Evolutionary conservation across 192 early-diverging fungal genomes (phyloP), one percentile per base, ranked within the genome.

Genomic region (Coemansia javaensis): DNA sequence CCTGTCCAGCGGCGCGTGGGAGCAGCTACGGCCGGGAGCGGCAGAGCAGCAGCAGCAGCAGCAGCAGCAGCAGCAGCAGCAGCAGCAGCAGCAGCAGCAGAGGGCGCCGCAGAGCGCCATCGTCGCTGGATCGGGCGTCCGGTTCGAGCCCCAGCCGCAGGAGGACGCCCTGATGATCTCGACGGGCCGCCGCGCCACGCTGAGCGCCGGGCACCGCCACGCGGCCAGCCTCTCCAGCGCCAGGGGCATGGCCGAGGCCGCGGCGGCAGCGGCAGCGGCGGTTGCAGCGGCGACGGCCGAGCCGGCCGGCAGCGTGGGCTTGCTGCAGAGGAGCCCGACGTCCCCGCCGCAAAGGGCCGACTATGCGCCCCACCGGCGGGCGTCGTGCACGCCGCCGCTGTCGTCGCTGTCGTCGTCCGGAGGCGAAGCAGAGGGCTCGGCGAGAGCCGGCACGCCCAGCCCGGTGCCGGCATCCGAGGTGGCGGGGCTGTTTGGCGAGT

Each of bases 401-500:
- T 47, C 45, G 30, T 20, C 20, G 34, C n/a, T n/a, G n/a, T n/a
- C n/a, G n/a, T n/a, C n/a, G n/a, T 38, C 44, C 23, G 20, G 42
- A 32, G n/a, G 18, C 47, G 6, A 27, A 21, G 21, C 23, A 18
- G 3, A 16, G 34, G 12, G 20, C 10, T 32, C 15, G 21, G 54
- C 16, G 40, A 56, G 43, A 9, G 16, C 14, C 28, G 1, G 28
- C 9, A 5, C 39, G 5, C 24, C 48, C 4, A 17, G 6, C 2
- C 36, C 65, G 12, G 21, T 75, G 9, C 59, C 64, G 1, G 42
- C 49, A 14, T 53, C 59, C 0, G 47, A 75, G 27, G 34, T 58
- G 5, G 57, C 64, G 1, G 52, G 27, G 10, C 50, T 66, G n/a
- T 75, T 75, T 39, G 38, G 36, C 34, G 71, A 75, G 40, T 75